A percentile compares a stretch with the other conserved stretches of the same genome.
phyloP scores from a whole-genome alignment of 352 stramenopile species.

The Phytophthora ramorum region DNA sequence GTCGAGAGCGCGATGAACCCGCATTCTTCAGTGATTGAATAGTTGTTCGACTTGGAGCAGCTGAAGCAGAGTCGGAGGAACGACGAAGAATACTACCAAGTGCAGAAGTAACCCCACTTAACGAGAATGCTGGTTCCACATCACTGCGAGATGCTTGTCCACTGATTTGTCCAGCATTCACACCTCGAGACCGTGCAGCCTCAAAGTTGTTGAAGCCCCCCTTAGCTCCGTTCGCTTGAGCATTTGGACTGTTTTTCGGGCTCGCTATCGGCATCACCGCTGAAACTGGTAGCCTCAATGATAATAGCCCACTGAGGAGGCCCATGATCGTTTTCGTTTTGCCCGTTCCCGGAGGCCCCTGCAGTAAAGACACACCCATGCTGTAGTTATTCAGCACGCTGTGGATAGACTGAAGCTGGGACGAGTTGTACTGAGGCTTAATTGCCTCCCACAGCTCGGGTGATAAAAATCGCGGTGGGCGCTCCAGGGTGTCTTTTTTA shows the following conservation, averaged over 20 bases:
- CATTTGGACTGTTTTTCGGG: constrained; percentile 24
- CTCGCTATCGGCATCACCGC: constrained; percentile 44
- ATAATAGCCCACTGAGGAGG: constrained; percentile 76
- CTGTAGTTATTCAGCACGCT: constrained; percentile 90
- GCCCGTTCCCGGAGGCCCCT: constrained; percentile 95
- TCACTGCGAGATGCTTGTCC: constrained; percentile 14
- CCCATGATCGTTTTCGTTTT: constrained; percentile 95
- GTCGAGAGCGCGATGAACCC: constrained; percentile 56
- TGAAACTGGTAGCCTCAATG: constrained; percentile 62
- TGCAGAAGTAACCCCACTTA: constrained; percentile 53
- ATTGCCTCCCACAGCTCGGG: constrained; percentile 77
- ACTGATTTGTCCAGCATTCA: constrained; percentile 14
- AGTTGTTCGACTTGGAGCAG: constrained; percentile 48
- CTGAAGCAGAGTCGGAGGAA: constrained; percentile 27
- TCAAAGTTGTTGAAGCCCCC: constrained; percentile 66
- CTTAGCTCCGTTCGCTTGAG: constrained; percentile 19
- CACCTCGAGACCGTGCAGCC: constrained; percentile 39
- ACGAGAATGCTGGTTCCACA: constrained; percentile 53
- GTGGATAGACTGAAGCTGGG: constrained; percentile 88
- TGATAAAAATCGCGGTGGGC: constrained; percentile 66
- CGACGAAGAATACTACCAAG: constrained; percentile 73
- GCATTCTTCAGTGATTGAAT: constrained; percentile 75
- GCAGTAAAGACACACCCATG: constrained; percentile 87
- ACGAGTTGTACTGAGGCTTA: constrained; percentile 84
- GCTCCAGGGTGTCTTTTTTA: constrained; percentile 64